Base-by-base conservation (phyloP, 441 rosid genomes). In the Brassica hybrid region DNA sequence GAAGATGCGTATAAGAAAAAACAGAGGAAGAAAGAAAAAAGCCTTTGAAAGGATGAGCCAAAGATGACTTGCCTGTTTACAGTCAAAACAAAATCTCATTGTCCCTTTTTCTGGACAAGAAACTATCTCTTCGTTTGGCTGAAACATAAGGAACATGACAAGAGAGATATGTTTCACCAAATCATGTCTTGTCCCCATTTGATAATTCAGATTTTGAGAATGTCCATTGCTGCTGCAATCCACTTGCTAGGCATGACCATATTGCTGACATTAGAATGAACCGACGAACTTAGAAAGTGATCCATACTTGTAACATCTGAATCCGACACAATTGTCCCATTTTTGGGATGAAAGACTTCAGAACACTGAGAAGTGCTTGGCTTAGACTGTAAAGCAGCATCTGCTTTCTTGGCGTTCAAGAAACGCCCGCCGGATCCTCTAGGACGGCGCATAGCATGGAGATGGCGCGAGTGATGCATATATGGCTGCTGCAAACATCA, bases 391-490 rank as follows among this genome's bases (percentile, higher is more conserved):
- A 67, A 25, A 65, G 41, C 36, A 1, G 25, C 21, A 58, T 17
- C 60, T 27, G 4, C 56, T 65, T 65, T 65, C 43, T 74, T 90
- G 5, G 86, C 67, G 77, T 93, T 93, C 85, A 93, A 78, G 86
- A 93, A 93, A 75, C 97, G 94, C n/a, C 98, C 98, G 0, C 98
- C 92, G 0, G 78, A 85, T 63, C 97, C 98, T 83, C 97, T 88
- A 71, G 95, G 93, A 16, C 95, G 90, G 41, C 98, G 90, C 90
- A 91, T 85, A 38, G 95, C 97, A 48, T 93, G 98, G 67, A 88
- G 90, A 88, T 93, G 98, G 72, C 98, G 89, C 0, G 95, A 93
- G 45, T 87, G 65, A 68, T 93, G 98, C 93, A 86, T 88, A 75
- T 85, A 93, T 9, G 94, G 91, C 95, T 91, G 88, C 30, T 27